phyloP scores from a whole-genome alignment of 2,329 filamentous ascomycete genomes.

The Anthostomella pinea region DNA sequence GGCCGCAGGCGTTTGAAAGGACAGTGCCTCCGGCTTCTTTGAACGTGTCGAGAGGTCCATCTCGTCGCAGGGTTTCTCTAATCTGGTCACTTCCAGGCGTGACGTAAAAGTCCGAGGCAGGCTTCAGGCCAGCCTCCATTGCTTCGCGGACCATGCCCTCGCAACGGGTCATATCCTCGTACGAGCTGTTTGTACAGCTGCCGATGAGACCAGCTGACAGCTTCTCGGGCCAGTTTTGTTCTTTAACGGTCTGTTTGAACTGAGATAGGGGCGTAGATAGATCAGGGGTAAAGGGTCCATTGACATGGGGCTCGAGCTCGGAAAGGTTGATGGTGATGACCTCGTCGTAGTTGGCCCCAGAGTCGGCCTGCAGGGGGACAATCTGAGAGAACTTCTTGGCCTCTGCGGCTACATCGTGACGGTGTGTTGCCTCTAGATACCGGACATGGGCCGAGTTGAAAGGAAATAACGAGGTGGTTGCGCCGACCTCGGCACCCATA shows the following conservation, averaged over 20 bases:
- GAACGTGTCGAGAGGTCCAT: conserved; percentile 83
- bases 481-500: conserved; percentile 88
- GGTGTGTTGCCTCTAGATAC: conserved; percentile 83
- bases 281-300: conserved; percentile 95
- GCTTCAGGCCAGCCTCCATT: conserved; percentile 81
- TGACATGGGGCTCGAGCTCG: conserved; percentile 89
- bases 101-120: conserved; percentile 89
- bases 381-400: conserved; percentile 51
- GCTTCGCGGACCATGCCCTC: conserved; percentile 93
- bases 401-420: conserved; percentile 67
- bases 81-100: conserved; percentile 97
- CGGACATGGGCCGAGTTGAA: conserved; percentile 80
- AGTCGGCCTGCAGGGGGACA: conserved; percentile 71
- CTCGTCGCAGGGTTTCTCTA: conserved; percentile 85
- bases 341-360: conserved; percentile 83
- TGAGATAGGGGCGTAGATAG: conserved; percentile 87
- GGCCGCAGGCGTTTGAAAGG: conserved; percentile 91
- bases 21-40: conserved; percentile 82
- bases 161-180: conserved; percentile 96
- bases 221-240: conserved; percentile 85
- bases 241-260: conserved; percentile 80
- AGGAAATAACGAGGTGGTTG: conserved; percentile 94
- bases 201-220: conserved; percentile 93
- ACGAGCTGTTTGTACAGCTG: conserved; percentile 98
- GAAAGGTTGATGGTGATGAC: conserved; percentile 88